Conservation (phyloP, 176 grass and related monocot species). For the Cymbopogon citratus region DNA sequence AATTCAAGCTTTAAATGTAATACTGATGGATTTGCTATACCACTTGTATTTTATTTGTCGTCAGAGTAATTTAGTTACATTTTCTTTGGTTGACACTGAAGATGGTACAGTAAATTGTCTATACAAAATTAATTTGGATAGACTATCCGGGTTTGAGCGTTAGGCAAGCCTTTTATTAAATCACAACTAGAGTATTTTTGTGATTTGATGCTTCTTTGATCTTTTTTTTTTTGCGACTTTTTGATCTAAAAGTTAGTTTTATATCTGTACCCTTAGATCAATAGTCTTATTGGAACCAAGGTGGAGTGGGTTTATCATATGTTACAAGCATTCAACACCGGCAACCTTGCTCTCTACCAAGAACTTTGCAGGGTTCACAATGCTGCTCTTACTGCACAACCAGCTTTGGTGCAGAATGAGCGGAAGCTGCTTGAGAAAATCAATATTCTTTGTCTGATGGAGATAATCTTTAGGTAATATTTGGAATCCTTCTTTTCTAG, state of each 20-base stretch:
- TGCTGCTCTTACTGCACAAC: constrained; percentile 74
- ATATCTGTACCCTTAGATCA: constrained; percentile 55
- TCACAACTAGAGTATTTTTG: not conserved
- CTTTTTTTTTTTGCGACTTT: too few species aligned
- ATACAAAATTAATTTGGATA: not conserved
- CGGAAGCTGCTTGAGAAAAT: constrained; percentile 87
- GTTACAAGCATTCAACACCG: constrained; percentile 76
- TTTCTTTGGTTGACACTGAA: not conserved
- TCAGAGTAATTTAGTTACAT: not conserved
- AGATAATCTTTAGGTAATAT: constrained; percentile 93
- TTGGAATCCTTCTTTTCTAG: constrained; percentile 2
- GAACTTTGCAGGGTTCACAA: constrained; percentile 83
- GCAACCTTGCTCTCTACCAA: constrained; percentile 79
- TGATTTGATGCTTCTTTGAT: constrained; percentile 3
- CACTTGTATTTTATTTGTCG: not conserved
- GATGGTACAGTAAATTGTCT: not conserved
- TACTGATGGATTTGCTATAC: not conserved
- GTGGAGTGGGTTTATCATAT: constrained; percentile 95
- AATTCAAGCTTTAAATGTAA: not conserved
- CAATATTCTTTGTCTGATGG: constrained; percentile 96
- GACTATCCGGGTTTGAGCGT: not conserved
- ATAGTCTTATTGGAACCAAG: constrained; percentile 82
- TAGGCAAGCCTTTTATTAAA: not conserved
- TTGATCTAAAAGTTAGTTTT: constrained; percentile 14
- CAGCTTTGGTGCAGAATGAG: constrained; percentile 75